Evolutionary conservation across 495 filamentous ascomycete species (phyloP), one percentile per base, ranked within the genome.

Genomic region (Aspergillus nanangensis): DNA sequence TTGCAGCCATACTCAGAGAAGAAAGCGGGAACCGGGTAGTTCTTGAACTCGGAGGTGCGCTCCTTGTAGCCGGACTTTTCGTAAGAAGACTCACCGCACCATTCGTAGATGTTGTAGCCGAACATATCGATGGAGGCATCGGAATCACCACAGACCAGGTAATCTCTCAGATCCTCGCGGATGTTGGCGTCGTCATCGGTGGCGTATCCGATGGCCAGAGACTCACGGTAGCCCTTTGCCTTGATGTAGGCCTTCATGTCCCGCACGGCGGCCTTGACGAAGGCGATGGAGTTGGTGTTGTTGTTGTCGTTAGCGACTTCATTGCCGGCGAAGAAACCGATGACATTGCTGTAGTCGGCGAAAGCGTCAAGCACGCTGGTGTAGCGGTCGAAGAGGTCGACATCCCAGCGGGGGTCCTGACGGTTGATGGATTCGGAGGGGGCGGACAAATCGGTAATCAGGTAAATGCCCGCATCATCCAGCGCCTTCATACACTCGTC

Each of bases 81-180:
- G 62, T 81, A 92, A 51, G 75, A 77, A 52, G 84, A 92, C 32
- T 90, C 65, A 49, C 94, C 94, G 66, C 93, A 98, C 92, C 92
- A 98, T 44, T 89, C 90, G 74, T 97, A 97, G 75, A 97, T 95
- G 73, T 98, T 98, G 83, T 96, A 96, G 44, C 93, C 94, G 87
- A 91, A 97, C 76, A 90, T 95, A 69, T 97, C 94, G 50, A 96
- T 95, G 41, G 82, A 74, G 32, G 79, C 74, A 0, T 62, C 64
- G 35, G 72, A 45, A 38, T 83, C 67, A 52, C 90, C 90, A 62
- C 93, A 98, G 75, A 95, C 86, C 71, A 98, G 94, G 74, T 94
- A 98, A 61, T 90, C 69, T 39, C 87, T 85, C 55, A 97, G 76
- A 53, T 86, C 60, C 37, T 67, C 70, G 60, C 94, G 88, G 56